Conservation (phyloP, 805 yeast genomes). For the Yamadazyma kitorensis region DNA sequence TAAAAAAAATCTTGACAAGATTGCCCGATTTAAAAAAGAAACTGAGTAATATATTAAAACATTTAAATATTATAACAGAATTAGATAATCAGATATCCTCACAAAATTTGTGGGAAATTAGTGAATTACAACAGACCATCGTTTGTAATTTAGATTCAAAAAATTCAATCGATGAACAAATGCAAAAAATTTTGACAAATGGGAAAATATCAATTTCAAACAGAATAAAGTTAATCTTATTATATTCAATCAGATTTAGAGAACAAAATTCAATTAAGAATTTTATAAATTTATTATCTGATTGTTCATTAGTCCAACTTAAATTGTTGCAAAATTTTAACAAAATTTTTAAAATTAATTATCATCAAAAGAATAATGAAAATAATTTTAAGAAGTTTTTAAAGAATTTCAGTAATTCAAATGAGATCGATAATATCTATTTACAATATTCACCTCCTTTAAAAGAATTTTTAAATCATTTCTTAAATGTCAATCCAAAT, state of each 20-base stretch:
- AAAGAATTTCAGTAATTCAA: conserved; percentile 13
- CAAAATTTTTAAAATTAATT: conserved; percentile 21
- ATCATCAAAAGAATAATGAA: conserved; percentile 26
- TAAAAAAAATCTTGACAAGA: conserved; percentile 86
- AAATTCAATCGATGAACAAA: conserved; percentile 43
- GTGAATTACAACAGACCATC: conserved; percentile 86
- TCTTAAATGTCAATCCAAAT: no score
- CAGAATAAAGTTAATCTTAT: conserved; percentile 68
- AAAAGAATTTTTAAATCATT: conserved; percentile 33
- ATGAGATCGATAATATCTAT: conserved; percentile 62
- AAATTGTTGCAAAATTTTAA: conserved; percentile 29
- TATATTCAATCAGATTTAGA: conserved; percentile 65
- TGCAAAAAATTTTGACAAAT: conserved; percentile 52
- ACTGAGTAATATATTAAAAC: conserved; percentile 86
- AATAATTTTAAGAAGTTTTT: conserved; percentile 17
- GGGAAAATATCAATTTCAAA: conserved; percentile 45
- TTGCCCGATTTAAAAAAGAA: conserved; percentile 91
- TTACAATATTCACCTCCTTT: conserved; percentile 89
- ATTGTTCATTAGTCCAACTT: conserved; percentile 34
- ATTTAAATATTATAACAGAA: conserved; percentile 86
- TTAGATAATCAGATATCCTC: conserved; percentile 69
- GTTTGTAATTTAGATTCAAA: conserved; percentile 50
- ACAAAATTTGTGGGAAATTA: conserved; percentile 72
- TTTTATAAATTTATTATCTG: conserved; percentile 26
- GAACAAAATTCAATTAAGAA: conserved; percentile 17